Conservation (phyloP, 768 basidiomycete genomes). For the Tephrocybe sp. region DNA sequence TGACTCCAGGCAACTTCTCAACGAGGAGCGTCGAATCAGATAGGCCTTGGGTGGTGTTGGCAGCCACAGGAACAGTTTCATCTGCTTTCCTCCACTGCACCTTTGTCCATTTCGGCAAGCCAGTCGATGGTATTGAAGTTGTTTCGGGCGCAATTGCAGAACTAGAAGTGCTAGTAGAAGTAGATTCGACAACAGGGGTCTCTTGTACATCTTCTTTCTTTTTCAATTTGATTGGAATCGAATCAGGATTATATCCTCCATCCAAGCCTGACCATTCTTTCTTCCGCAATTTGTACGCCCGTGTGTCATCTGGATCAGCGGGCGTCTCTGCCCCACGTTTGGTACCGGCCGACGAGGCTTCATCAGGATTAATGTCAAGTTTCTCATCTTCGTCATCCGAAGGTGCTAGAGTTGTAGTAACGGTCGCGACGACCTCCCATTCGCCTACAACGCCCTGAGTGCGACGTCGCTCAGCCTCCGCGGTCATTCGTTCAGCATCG, state of each 20-base stretch:
- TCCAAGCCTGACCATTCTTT: slow-evolving; percentile 65
- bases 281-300: slow-evolving; percentile 66
- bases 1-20: neutral
- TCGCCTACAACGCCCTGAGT: slow-evolving; percentile 72
- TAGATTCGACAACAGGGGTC: slow-evolving; percentile 2
- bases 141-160: slow-evolving; percentile 5
- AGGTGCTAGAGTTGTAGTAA: slow-evolving; percentile 18
- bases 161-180: neutral
- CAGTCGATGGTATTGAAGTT: slow-evolving; percentile 10
- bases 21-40: neutral
- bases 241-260: slow-evolving; percentile 78
- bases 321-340: slow-evolving; percentile 38
- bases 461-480: slow-evolving; percentile 55
- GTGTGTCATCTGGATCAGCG: slow-evolving; percentile 49
- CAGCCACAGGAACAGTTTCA: slow-evolving; percentile 2
- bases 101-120: slow-evolving; percentile 31
- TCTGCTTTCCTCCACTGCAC: slow-evolving; percentile 30
- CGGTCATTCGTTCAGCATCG: slow-evolving; percentile 62
- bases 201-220: slow-evolving; percentile 43
- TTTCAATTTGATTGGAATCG: slow-evolving; percentile 64
- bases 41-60: neutral
- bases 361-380: slow-evolving; percentile 11
- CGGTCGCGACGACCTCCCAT: slow-evolving; percentile 64
- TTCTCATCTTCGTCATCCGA: slow-evolving; percentile 12
- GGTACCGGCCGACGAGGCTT: slow-evolving; percentile 16